Base-by-base conservation (phyloP, 306 rosid species). In the Corylus heterophylla region DNA sequence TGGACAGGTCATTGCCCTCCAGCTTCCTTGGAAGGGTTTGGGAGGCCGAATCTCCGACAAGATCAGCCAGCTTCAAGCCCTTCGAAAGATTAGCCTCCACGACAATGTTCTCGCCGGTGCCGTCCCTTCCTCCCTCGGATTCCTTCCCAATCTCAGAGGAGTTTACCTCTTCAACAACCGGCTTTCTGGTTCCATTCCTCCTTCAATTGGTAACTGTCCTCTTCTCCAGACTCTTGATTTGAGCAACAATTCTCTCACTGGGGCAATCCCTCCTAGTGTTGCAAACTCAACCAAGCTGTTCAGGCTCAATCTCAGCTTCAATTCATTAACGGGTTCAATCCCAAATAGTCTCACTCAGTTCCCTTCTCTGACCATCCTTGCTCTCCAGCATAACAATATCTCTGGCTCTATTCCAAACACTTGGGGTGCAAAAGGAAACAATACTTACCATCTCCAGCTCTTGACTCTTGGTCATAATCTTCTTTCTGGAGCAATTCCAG, bases 11-110 rank as follows among this genome's bases (percentile, higher is more conserved):
- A 87, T 95, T 67, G 97, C 91, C 7, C 89, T 95, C 69, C 99
- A 95, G 81, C 93, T 95, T 83, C 99, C 99, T 42, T 95, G 98
- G 98, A 93, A 78, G 81, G 92, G 92, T 18, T 87, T 95, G 3
- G 93, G 94, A 1, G 99, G 99, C 0, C n/a, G 80, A 55, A 93
- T 95, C 81, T 91, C 98, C 0, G 91, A 93, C 81, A 88, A 87
- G 76, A 91, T 95, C 56, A 96, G 97, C 10, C 89, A 87, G 52
- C 97, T 95, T 76, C 96, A 78, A 80, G 79, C 88, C 20, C 94
- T 95, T 52, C 80, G 97, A 76, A 93, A 89, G 87, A 82, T 95
- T 4, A 93, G 92, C 80, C 90, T 95, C 39, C 99, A 95, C 54
- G 94, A 93, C 76, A 95, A 95, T 71, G 71, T 64, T 25, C 74